phyloP scores from a whole-genome alignment of 306 rosid species.

The Inga leiocalycina region DNA sequence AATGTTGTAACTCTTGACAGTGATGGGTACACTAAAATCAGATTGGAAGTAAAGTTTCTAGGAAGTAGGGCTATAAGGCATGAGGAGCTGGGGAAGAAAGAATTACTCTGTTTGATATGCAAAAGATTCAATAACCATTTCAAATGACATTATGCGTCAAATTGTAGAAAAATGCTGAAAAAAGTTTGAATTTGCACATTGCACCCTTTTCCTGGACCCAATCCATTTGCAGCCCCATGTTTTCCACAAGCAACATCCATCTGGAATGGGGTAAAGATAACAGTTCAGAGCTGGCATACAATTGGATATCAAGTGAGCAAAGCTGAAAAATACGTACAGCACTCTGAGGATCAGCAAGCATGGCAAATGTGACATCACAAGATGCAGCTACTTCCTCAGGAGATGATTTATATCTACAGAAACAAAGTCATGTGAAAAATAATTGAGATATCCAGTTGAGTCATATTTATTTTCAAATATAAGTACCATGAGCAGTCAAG shows the following conservation, averaged over 20 bases:
- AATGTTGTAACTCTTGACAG: conserved; percentile 4
- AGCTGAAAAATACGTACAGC: conserved; percentile 70
- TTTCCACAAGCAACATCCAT: conserved; percentile 84
- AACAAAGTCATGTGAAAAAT: conserved; percentile 1
- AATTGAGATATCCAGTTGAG: conserved; percentile 12
- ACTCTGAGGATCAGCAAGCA: conserved; percentile 97
- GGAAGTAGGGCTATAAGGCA: neutral
- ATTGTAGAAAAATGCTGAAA: conserved; percentile 17
- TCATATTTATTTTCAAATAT: conserved; percentile 11
- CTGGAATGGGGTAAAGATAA: conserved; percentile 44
- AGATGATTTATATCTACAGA: conserved; percentile 75
- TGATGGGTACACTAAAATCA: conserved; percentile 7
- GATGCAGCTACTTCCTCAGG: conserved; percentile 92
- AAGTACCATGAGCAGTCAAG: neutral
- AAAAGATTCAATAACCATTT: conserved; percentile 27
- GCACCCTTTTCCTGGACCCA: conserved; percentile 93
- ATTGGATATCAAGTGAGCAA: conserved; percentile 16
- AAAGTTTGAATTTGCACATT: conserved; percentile 10
- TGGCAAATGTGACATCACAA: conserved; percentile 93
- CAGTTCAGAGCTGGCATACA: conserved; percentile 13
- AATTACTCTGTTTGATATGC: neutral
- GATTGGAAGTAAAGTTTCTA: neutral
- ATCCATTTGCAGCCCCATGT: conserved; percentile 78
- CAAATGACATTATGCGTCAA: conserved; percentile 18
- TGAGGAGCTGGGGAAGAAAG: neutral